These are phyloP conservation scores for Ramaria sp. DNA, from an alignment of 768 basidiomycete genomes.

Conservation along the genomic window DNA sequence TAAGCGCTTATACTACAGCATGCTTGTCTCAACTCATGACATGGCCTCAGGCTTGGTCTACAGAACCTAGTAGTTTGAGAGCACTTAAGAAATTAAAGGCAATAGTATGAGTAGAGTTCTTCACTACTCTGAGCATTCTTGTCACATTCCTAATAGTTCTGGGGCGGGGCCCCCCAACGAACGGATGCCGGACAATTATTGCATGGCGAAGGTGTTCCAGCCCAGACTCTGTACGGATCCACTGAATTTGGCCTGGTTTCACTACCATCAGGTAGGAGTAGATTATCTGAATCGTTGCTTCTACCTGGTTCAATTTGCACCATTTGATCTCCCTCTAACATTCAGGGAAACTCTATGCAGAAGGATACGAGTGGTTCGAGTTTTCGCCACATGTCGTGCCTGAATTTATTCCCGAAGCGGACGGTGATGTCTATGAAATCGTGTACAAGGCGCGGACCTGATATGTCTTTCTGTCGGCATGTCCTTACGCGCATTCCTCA, in stretches of 20 bases:
- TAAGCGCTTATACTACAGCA: background rate
- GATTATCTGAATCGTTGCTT: background rate
- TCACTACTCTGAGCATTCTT: too few relatives aligned
- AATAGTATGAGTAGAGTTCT: constrained; percentile 6
- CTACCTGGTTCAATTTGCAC: background rate
- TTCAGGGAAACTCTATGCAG: background rate
- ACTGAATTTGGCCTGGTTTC: background rate
- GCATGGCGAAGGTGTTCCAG: constrained; percentile 5
- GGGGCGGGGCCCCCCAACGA: constrained; percentile 11
- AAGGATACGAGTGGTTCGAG: constrained; percentile 29
- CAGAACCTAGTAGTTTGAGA: constrained; percentile 6
- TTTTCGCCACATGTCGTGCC: constrained; percentile 14
- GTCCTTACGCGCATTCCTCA: background rate
- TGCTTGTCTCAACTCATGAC: background rate
- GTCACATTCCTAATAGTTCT: constrained; percentile 2
- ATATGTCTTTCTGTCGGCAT: background rate
- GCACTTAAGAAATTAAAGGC: constrained; percentile 8
- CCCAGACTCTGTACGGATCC: constrained; percentile 9
- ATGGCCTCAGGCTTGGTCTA: constrained; percentile 14
- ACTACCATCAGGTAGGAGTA: background rate
- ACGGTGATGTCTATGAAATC: constrained; percentile 24
- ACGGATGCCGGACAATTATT: constrained; percentile 6
- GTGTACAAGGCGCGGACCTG: constrained; percentile 26
- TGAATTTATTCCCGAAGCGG: constrained; percentile 23
- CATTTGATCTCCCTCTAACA: background rate